phyloP scores from a whole-genome alignment of 83 land plant species.

The Isoetes engelmannii region DNA sequence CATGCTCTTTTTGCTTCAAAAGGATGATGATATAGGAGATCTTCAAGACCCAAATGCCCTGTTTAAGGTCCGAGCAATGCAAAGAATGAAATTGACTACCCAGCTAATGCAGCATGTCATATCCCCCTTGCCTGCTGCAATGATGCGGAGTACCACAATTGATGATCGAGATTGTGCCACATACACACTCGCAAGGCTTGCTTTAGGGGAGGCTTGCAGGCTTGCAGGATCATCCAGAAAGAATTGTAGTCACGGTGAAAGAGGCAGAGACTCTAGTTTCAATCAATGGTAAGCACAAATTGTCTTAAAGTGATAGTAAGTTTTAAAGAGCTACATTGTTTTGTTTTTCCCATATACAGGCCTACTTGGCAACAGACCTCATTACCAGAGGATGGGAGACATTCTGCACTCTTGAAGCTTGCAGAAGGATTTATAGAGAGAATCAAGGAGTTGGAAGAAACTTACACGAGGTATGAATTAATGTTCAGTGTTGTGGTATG shows the following conservation, averaged over 20 bases:
- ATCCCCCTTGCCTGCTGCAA: not conserved
- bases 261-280: slow-evolving; percentile 1
- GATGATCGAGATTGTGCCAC: slow-evolving; percentile 1
- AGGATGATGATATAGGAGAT: too few relatives aligned
- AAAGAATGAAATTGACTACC: slow-evolving; percentile 8
- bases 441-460: slow-evolving; percentile 2
- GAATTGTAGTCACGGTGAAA: not conserved
- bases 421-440: slow-evolving; percentile 8
- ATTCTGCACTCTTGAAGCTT: slow-evolving; percentile 1
- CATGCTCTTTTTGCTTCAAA: too few relatives aligned
- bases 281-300: not conserved
- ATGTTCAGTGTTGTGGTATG: not conserved
- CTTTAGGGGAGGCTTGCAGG: slow-evolving; percentile 9
- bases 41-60: too few relatives aligned
- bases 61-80: not conserved
- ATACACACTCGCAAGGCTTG: slow-evolving; percentile 1
- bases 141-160: not conserved
- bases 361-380: not conserved
- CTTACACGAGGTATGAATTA: not conserved
- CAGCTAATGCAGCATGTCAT: slow-evolving; percentile 10
- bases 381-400: not conserved
- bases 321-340: not conserved
- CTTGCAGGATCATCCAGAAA: not conserved
- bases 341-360: not conserved
- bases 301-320: not conserved